Percentiles rank a stretch among this genome's conserved stretches.
Conservation (phyloP, 2,329 filamentous ascomycete species). For the Aspergillus intermedius region DNA sequence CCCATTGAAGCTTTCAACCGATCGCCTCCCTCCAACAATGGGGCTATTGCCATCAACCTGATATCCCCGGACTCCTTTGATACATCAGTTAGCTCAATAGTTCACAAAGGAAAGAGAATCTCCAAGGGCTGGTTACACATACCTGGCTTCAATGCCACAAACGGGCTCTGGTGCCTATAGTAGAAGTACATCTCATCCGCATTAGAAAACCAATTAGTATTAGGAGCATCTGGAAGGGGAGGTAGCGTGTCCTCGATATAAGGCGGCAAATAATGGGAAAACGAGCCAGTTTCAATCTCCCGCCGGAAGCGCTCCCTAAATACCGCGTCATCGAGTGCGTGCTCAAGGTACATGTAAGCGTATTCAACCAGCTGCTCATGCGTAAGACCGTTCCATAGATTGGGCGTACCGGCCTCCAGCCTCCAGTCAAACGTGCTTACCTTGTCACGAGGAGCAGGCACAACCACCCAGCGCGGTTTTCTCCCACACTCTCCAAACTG, state of each 20-base stretch:
- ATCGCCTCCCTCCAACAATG: not conserved
- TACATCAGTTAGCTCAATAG: not conserved
- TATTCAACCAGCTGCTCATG: constrained; percentile 11
- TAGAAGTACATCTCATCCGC: constrained; percentile 1
- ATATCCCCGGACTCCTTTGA: not conserved
- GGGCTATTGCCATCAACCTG: not conserved
- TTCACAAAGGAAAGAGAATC: not conserved
- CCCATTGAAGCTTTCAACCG: not conserved
- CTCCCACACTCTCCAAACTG: constrained; percentile 4
- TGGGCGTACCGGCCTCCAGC: constrained; percentile 15
- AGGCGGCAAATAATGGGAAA: not conserved
- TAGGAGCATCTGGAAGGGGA: constrained; percentile 10
- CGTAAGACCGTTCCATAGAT: constrained; percentile 1
- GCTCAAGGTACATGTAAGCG: constrained; percentile 15
- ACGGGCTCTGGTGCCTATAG: constrained; percentile 5
- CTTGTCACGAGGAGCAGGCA: not conserved
- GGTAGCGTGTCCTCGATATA: constrained; percentile 19
- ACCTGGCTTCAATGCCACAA: not conserved
- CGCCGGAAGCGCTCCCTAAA: constrained; percentile 10
- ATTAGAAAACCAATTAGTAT: constrained; percentile 2
- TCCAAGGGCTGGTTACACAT: not conserved
- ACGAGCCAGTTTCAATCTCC: constrained; percentile 2
- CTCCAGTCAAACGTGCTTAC: constrained; percentile 7
- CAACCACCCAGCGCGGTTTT: constrained; percentile 9
- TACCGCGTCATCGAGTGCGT: constrained; percentile 8